These are phyloP conservation scores for Teratosphaeria destructans DNA, from an alignment of 2,329 filamentous ascomycete genomes.

Conservation along the genomic window DNA sequence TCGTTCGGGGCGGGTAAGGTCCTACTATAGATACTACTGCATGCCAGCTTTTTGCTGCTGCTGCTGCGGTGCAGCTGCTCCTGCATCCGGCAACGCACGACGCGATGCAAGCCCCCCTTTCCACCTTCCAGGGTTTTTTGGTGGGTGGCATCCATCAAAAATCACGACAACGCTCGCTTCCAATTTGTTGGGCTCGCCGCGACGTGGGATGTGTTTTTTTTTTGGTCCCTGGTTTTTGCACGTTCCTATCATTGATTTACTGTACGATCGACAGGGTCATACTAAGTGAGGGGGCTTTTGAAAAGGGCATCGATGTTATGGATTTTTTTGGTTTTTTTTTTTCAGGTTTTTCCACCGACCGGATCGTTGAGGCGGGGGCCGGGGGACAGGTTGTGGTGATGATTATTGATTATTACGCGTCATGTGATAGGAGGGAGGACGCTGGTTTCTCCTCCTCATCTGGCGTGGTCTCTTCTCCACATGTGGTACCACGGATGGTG, in stretches of 20 bases:
- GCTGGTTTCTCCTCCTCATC: not conserved
- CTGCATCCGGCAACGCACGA: not conserved
- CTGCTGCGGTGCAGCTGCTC: not conserved
- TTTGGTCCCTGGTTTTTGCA: no score
- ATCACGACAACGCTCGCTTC: not conserved
- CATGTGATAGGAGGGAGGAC: not conserved
- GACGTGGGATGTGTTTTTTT: no score
- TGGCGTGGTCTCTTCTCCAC: not conserved
- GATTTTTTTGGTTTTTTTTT: no score
- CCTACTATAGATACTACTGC: not conserved
- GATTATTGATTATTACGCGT: not conserved
- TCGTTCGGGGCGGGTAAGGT: not conserved
- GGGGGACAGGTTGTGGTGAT: no score
- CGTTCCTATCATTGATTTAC: no score
- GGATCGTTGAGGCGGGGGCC: no score
- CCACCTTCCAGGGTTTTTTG: not conserved
- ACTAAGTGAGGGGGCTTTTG: no score
- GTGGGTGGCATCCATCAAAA: no score
- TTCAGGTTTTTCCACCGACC: no score
- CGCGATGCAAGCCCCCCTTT: not conserved
- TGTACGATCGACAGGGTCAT: no score
- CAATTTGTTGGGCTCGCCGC: not conserved
- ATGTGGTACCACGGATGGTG: not conserved
- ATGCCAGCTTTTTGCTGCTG: not conserved
- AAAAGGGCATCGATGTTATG: no score